Evolutionary conservation across 1,284 basidiomycete species (phyloP), one percentile per base, ranked within the genome.

Genomic region (Ustilago tritici): DNA sequence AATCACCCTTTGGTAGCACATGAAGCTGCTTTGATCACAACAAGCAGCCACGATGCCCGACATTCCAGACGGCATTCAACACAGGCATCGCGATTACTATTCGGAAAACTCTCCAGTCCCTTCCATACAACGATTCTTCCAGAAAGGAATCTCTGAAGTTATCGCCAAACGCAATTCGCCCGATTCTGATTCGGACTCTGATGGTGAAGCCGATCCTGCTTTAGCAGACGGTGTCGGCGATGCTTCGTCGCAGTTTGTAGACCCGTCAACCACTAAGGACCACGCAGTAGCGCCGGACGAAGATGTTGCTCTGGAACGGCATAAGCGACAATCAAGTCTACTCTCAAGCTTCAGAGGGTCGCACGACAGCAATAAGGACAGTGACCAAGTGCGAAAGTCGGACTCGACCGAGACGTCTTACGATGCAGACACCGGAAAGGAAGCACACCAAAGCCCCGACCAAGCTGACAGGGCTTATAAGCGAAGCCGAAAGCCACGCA

Each of bases 121-220:
- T 11, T 70, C 70, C 19, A 65, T 81, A 23, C 76, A 81, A 57
- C 40, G 79, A 2, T 81, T 77, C 58, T 69, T 79, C 54, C 63
- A 73, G 38, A 70, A 67, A 53, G 77, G 76, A 9, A 34, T 76
- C 5, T 47, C 61, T 3, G 73, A 79, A 32, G 69, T 79, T 41
- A 52, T 79, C 31, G 60, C 70, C 2, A 73, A 67, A 57, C 61
- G 65, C 55, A 61, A 65, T 11, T 31, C 12, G n/a, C 32, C 53
- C 32, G 72, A 65, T 23, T 71, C 69, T 1, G 78, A 79, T 19
- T 65, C 68, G 15, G 77, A 72, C 14, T 14, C 47, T 1, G 60
- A 52, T 34, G 32, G 3, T 7, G 65, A 68, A n/a, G 46, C 46
- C 12, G 60, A 32, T 9, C 23, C 23, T 28, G 65, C 40, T 32